Percentiles rank a stretch among this genome's conserved stretches.
Evolutionary conservation across 1,284 basidiomycete species (phyloP).

Genomic region (Ceratobasidium sp.): DNA sequence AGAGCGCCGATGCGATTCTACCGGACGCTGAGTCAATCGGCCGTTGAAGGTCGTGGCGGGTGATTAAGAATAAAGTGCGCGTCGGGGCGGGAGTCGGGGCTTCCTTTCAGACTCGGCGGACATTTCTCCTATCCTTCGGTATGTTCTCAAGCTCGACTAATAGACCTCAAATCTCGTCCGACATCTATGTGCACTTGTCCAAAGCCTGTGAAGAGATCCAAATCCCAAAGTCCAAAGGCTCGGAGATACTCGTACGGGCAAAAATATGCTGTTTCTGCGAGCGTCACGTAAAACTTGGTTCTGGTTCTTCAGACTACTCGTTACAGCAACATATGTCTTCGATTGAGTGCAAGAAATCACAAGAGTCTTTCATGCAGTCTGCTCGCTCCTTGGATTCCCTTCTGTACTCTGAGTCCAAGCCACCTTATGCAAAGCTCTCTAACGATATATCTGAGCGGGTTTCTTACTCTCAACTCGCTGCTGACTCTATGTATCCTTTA

Average conservation of each 20-base stretch:
- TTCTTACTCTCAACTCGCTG: background rate
- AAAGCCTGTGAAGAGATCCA: background rate
- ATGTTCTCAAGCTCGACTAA: background rate
- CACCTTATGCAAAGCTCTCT: background rate
- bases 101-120: background rate
- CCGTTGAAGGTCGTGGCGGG: too few relatives aligned
- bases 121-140: background rate
- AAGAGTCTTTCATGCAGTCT: background rate
- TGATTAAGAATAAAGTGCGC: background rate
- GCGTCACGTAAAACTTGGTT: background rate
- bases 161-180: background rate
- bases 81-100: background rate
- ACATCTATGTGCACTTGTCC: background rate
- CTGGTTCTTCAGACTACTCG: conserved; percentile 2
- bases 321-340: conserved; percentile 6
- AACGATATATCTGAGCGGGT: background rate
- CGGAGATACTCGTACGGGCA: background rate
- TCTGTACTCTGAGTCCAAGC: too few relatives aligned
- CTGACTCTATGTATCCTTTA: background rate
- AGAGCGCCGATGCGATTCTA: too few relatives aligned
- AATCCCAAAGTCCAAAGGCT: background rate
- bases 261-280: conserved; percentile 5
- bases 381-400: too few relatives aligned
- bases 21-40: too few relatives aligned
- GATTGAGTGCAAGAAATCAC: background rate